Evolutionary conservation across 176 grass and related monocot species (phyloP), one percentile per base, ranked within the genome.

Genomic region (Ampelocalamus luodianensis): DNA sequence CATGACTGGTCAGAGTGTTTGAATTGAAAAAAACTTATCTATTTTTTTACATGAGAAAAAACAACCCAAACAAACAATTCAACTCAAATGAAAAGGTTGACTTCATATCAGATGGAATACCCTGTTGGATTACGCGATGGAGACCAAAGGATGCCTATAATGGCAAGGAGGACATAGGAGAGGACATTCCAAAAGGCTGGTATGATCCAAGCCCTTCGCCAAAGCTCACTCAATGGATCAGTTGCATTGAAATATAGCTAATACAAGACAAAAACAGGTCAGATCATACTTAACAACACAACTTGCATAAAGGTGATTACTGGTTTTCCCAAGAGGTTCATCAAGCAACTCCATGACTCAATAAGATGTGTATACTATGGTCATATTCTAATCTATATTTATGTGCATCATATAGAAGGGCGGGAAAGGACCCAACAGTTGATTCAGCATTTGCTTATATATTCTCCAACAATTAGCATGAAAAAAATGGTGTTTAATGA

Each of bases 191-290:
- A 99, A 73, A 99, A 99, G 24, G 96, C 66, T 37, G 93, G 86
- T 81, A 99, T 95, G 72, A 96, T 90, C 96, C 96, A 99, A 94
- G 96, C 93, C 70, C 96, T 85, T 88, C 85, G 91, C 96, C 96
- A 99, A 71, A 99, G 88, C 60, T 99, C 96, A 81, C 96, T 99
- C 76, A 99, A 94, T 17, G 96, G 96, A 80, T 99, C 96, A 13
- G 88, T 96, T 48, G 96, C 93, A 83, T 99, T 99, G 76, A 99
- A 99, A 85, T 99, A 99, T 82, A 99, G 74, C 96, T 99, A 90
- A 71, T 86, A 87, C 78, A 94, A 55, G 56, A 85, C 10, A 43
- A 68, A 74, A 81, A 27, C 17, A 40, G 44, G 70, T 78, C 46
- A 79, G 56, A 83, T 46, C 37, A 87, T 66, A 69, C 14, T 59